phyloP scores from a whole-genome alignment of 352 stramenopile genomes.

The Peronospora farinosa region DNA sequence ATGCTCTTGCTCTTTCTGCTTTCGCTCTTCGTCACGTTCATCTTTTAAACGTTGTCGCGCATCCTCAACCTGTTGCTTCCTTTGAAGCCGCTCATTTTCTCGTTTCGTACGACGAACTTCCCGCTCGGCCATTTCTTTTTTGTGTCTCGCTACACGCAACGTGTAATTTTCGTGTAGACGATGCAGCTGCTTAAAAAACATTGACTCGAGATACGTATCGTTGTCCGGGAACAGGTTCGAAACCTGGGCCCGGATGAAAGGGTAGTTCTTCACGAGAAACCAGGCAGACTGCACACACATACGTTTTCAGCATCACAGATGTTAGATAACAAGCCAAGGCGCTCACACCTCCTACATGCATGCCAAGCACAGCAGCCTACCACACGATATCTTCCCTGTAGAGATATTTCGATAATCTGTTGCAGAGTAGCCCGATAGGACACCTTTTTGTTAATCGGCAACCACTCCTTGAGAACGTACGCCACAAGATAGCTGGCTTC shows the following conservation, averaged over 20 bases:
- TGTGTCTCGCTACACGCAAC: slow-evolving; percentile 44
- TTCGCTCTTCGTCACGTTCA: slow-evolving; percentile 59
- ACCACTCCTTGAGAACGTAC: slow-evolving; percentile 79
- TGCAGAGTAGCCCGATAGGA: slow-evolving; percentile 78
- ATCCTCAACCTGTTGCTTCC: slow-evolving; percentile 39
- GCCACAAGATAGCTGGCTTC: slow-evolving; percentile 80
- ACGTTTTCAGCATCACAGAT: slow-evolving; percentile 8
- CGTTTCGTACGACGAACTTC: slow-evolving; percentile 54
- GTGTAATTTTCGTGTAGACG: slow-evolving; percentile 62
- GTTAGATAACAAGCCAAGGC: slow-evolving; percentile 24
- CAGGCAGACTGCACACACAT: slow-evolving; percentile 48
- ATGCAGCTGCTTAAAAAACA: slow-evolving; percentile 83
- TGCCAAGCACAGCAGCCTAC: slow-evolving; percentile 27
- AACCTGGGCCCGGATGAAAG: slow-evolving; percentile 77
- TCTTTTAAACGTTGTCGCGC: slow-evolving; percentile 43
- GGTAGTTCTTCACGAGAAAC: slow-evolving; percentile 81
- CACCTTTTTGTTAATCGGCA: slow-evolving; percentile 83
- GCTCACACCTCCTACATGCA: slow-evolving; percentile 8
- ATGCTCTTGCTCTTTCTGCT: slow-evolving; percentile 48
- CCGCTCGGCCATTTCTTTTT: slow-evolving; percentile 52
- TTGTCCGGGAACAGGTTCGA: slow-evolving; percentile 70
- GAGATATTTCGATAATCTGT: slow-evolving; percentile 72
- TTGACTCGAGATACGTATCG: slow-evolving; percentile 68
- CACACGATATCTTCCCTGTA: slow-evolving; percentile 67
- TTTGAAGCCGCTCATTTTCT: slow-evolving; percentile 52